Base-by-base conservation (phyloP, 192 early-diverging fungal species). In the Podila verticillata region DNA sequence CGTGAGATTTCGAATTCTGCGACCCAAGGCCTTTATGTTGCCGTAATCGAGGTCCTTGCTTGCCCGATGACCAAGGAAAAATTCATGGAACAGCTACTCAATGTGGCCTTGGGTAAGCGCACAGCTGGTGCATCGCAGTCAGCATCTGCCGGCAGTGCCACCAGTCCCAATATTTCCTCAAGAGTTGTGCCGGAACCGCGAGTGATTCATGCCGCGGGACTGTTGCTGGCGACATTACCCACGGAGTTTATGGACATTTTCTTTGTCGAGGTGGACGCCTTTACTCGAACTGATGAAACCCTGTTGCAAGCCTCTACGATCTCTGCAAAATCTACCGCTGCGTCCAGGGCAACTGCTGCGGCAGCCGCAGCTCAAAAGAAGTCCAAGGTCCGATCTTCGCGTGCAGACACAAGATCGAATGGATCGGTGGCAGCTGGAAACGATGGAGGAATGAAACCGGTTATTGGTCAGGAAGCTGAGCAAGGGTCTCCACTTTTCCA, bases 1-100 rank as follows among this genome's bases (percentile, higher is more conserved):
- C 74, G 88, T 13, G 86, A 87, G 62, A 89, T 92, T 39, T 84
- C 70, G 8, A 92, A 90, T 65, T 91, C 92, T 0, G 86, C 90
- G 17, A 86, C 91, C 9, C 85, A 81, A 39, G 86, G 84, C 10
- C 73, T 91, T 1, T 84, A 81, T 57, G 78, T 86, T 48, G 87
- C 90, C 0, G 74, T 84, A 22, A 67, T 89, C 17, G 86, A 90
- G 65, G 65, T 86, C 1, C 63, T 87, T 29, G 69, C 85, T 19
- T 78, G 84, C 6, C 85, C 87, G 1, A 60, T 87, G 20, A 35
- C 65, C 2, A 78, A 84, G 31, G 74, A 81, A n/a, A 62, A 74
- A 12, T 66, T 90, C 19, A 63, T 85, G 31, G 83, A 77, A 20
- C 57, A 68, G 4, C 57, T 89, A 7, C 62, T 89, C 22, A 78